These are phyloP conservation scores for Epichloe coenophiala DNA, from an alignment of 2,329 filamentous ascomycete genomes.

Conservation along the genomic window DNA sequence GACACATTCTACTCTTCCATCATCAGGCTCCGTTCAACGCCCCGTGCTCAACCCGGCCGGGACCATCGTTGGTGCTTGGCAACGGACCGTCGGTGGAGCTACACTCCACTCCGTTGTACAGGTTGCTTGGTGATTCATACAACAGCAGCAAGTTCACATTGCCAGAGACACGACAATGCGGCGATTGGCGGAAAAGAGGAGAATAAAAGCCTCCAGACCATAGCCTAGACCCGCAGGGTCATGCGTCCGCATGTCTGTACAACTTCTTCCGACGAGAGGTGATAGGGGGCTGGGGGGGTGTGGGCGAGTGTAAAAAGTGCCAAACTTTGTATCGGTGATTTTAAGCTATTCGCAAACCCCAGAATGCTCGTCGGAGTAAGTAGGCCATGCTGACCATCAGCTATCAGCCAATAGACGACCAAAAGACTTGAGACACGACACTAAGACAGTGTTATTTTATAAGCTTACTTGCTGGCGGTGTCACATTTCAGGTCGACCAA, in stretches of 20 bases:
- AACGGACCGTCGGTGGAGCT: background rate
- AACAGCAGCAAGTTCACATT: background rate
- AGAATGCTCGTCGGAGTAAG: conserved; percentile 5
- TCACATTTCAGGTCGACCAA: background rate
- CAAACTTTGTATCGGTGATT: background rate
- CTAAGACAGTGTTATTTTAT: background rate
- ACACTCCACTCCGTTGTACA: background rate
- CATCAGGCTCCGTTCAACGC: background rate
- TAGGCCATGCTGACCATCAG: conserved; percentile 1
- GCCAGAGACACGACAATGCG: background rate
- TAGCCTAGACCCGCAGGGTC: background rate
- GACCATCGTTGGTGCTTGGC: background rate
- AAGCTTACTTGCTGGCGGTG: conserved; percentile 5
- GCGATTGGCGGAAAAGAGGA: background rate
- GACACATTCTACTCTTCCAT: background rate
- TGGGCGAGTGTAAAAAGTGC: background rate
- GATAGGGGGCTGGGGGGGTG: background rate
- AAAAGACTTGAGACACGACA: background rate
- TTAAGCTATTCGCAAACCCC: background rate
- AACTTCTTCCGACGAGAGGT: background rate
- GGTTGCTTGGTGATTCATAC: background rate
- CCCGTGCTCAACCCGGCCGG: background rate
- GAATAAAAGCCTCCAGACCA: background rate
- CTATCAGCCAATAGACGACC: background rate
- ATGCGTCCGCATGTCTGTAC: background rate